Evolutionary conservation across 805 yeast genomes (phyloP).

Genomic region (Candida coleopterorum): DNA sequence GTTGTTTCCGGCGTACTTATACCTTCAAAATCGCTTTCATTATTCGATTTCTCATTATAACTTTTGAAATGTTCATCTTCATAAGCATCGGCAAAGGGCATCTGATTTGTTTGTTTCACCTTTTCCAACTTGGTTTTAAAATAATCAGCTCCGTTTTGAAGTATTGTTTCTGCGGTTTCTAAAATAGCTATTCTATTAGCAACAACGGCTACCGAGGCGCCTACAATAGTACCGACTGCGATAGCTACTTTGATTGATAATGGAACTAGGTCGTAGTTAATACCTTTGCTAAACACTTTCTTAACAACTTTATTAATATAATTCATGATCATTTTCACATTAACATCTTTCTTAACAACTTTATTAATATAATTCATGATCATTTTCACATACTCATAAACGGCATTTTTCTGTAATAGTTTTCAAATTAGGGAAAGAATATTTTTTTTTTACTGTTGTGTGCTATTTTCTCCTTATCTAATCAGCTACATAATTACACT

Average conservation of each 20-base stretch:
- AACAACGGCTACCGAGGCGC: slow-evolving; percentile 29
- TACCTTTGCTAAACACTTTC: too few species aligned
- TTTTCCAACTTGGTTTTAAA: slow-evolving; percentile 20
- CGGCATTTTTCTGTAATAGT: too few species aligned
- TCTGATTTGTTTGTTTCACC: slow-evolving; percentile 12
- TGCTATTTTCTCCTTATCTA: too few species aligned
- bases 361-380: too few species aligned
- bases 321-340: too few species aligned
- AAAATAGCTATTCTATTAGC: slow-evolving; percentile 24
- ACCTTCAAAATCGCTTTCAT: slow-evolving; percentile 13
- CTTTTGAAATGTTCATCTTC: slow-evolving; percentile 12
- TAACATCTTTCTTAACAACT: too few species aligned
- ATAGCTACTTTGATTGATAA: slow-evolving; percentile 28
- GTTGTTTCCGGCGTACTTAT: slow-evolving; percentile 15
- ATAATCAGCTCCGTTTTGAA: slow-evolving; percentile 27
- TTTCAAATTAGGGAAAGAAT: too few species aligned
- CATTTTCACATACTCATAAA: slow-evolving; percentile 13
- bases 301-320: too few species aligned
- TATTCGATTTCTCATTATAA: slow-evolving; percentile 1
- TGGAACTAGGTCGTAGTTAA: slow-evolving; percentile 21
- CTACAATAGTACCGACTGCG: slow-evolving; percentile 28
- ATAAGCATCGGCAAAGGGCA: slow-evolving; percentile 19
- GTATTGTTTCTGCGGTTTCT: slow-evolving; percentile 24
- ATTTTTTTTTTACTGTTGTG: too few species aligned
- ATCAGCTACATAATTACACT: too few species aligned